Percentiles rank a stretch among this genome's conserved stretches.
Conservation (phyloP, 371 early-diverging fungal genomes). For the Circinella minor region DNA sequence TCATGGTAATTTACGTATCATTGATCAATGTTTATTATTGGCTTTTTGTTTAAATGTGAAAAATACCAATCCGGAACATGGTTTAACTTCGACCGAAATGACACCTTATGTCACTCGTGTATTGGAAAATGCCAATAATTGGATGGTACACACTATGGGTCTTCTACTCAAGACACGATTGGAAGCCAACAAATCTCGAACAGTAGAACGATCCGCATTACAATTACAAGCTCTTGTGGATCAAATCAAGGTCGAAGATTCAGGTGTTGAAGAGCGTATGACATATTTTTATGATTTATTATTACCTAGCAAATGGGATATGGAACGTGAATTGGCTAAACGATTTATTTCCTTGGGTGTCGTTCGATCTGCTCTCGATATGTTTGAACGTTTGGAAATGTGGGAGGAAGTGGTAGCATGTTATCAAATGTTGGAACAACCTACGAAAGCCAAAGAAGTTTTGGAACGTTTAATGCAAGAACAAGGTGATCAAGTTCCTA, state of each 20-base stretch:
- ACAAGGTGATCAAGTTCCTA: constrained; percentile 73
- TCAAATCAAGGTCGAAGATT: constrained; percentile 81
- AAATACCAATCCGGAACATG: constrained; percentile 91
- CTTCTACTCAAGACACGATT: constrained; percentile 88
- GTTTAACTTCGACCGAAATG: constrained; percentile 93
- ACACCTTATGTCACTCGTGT: constrained; percentile 89
- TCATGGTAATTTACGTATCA: constrained; percentile 63
- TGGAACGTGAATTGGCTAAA: constrained; percentile 91
- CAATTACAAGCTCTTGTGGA: constrained; percentile 96
- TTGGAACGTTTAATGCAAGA: constrained; percentile 65
- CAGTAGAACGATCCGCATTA: constrained; percentile 88
- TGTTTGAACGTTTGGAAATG: constrained; percentile 89
- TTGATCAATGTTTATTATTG: constrained; percentile 91
- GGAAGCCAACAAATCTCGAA: constrained; percentile 85
- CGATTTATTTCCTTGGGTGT: constrained; percentile 86
- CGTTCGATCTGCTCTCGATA: constrained; percentile 87
- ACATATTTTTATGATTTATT: constrained; percentile 77
- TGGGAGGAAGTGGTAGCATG: constrained; percentile 94
- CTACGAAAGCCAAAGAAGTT: constrained; percentile 82
- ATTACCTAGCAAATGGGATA: constrained; percentile 92
- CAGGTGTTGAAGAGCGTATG: constrained; percentile 80
- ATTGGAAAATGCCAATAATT: constrained; percentile 92
- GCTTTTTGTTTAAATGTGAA: constrained; percentile 92
- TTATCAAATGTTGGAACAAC: constrained; percentile 81
- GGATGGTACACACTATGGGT: constrained; percentile 96